phyloP scores from a whole-genome alignment of 2,329 filamentous ascomycete genomes.

The Alternaria infectoria region DNA sequence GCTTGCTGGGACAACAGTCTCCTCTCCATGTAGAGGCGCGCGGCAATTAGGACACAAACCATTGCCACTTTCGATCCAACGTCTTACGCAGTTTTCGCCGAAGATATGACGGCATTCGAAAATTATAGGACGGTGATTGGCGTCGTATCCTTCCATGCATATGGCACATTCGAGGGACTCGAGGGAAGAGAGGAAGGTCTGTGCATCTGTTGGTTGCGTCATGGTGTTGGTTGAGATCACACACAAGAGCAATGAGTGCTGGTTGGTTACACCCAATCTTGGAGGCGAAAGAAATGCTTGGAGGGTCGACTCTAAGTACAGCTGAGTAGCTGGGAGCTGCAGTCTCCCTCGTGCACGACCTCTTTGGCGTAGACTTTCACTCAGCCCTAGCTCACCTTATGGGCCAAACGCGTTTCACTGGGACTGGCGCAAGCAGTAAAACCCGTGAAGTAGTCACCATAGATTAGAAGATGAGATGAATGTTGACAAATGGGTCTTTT shows the following conservation, averaged over 20 bases:
- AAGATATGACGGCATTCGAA: constrained; percentile 3
- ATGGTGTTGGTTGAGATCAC: background rate
- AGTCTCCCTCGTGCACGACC: background rate
- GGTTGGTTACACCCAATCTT: background rate
- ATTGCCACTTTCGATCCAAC: background rate
- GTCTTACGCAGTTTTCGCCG: background rate
- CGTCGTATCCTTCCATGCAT: background rate
- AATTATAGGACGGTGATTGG: background rate
- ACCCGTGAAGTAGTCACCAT: background rate
- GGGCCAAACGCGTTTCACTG: background rate
- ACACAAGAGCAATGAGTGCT: background rate
- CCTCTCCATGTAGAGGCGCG: background rate
- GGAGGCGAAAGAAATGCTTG: background rate
- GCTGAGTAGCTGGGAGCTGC: background rate
- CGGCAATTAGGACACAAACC: constrained; percentile 3
- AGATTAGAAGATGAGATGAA: background rate
- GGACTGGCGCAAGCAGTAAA: background rate
- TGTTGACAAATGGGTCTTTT: background rate
- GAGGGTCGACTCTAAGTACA: background rate
- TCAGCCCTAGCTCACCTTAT: background rate
- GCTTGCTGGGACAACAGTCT: background rate
- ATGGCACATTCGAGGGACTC: constrained; percentile 1
- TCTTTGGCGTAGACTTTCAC: background rate
- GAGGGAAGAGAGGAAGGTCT: background rate
- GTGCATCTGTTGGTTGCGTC: background rate